Evolutionary conservation across 805 yeast species (phyloP).

Genomic region (Babjeviella inositovora): DNA sequence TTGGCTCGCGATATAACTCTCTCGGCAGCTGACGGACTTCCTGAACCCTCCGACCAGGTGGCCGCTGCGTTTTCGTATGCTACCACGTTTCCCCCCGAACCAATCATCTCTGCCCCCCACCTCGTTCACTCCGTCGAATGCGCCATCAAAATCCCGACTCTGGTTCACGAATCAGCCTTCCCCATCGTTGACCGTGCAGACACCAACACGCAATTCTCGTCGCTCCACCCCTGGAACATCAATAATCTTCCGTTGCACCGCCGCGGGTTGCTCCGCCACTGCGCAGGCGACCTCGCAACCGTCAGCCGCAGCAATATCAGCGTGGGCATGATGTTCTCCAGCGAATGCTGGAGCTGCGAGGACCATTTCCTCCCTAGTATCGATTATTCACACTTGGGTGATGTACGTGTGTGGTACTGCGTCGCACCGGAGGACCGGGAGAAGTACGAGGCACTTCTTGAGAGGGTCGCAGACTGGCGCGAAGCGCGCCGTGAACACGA

Average conservation of each 20-base stretch:
- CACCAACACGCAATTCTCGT: background rate
- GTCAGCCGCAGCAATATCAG: conserved; percentile 30
- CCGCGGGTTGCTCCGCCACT: conserved; percentile 27
- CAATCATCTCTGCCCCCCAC: too few relatives aligned
- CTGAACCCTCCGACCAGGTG: too few relatives aligned
- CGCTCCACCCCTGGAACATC: conserved; percentile 35
- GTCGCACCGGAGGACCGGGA: conserved; percentile 38
- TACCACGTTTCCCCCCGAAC: too few relatives aligned
- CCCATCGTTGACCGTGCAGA: conserved; percentile 5
- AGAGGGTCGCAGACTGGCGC: conserved; percentile 7
- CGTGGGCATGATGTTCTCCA: conserved; percentile 35
- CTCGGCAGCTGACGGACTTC: too few relatives aligned
- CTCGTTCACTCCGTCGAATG: too few relatives aligned
- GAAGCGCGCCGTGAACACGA: too few relatives aligned
- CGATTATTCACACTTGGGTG: conserved; percentile 41
- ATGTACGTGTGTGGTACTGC: conserved; percentile 40
- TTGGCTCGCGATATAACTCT: too few relatives aligned
- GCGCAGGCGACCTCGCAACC: too few relatives aligned
- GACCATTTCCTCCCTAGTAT: conserved; percentile 41
- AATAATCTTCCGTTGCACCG: conserved; percentile 34
- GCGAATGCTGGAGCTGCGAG: conserved; percentile 40
- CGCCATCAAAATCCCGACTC: conserved; percentile 13
- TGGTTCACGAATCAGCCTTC: conserved; percentile 22
- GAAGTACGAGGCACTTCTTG: conserved; percentile 28
- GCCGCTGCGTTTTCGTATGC: too few relatives aligned